These are phyloP conservation scores for Tylopilus rubrobrunneus DNA, from an alignment of 768 basidiomycete species.

Conservation along the genomic window DNA sequence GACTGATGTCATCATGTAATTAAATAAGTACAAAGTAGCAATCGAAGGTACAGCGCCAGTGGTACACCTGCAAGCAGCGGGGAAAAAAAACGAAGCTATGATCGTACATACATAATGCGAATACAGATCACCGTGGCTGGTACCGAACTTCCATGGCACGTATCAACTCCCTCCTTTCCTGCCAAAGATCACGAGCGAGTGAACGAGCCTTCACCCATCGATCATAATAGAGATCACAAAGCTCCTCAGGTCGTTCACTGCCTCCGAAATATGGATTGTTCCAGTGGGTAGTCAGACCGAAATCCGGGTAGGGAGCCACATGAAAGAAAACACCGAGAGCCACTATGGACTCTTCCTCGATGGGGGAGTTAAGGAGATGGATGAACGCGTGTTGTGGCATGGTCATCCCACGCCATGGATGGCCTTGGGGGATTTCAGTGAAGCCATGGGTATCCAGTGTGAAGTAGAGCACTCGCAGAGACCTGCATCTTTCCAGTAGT, in stretches of 20 bases:
- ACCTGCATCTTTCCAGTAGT: slow-evolving; percentile 13
- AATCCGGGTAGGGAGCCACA: slow-evolving; percentile 2
- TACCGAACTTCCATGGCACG: not conserved
- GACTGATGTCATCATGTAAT: too few species aligned
- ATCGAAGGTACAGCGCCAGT: too few species aligned
- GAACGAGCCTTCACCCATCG: slow-evolving; percentile 1
- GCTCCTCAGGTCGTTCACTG: not conserved
- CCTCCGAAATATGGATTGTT: not conserved
- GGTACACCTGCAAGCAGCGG: too few species aligned
- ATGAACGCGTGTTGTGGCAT: not conserved
- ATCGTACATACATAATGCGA: not conserved
- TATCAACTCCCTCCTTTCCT: slow-evolving; percentile 3
- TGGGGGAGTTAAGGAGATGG: too few species aligned
- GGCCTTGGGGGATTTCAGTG: slow-evolving; percentile 1
- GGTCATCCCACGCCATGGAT: slow-evolving; percentile 5
- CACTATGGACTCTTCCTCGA: not conserved
- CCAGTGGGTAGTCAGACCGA: slow-evolving; percentile 3
- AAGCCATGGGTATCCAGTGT: slow-evolving; percentile 8
- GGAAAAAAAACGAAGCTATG: too few species aligned
- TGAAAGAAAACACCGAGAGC: slow-evolving; percentile 14
- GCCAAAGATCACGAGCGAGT: slow-evolving; percentile 1
- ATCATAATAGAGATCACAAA: not conserved
- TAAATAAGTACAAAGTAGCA: too few species aligned
- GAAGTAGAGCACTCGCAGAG: slow-evolving; percentile 1
- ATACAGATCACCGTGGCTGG: not conserved